Evolutionary conservation across 305 asterid species (phyloP), one percentile per base, ranked within the genome.

Genomic region (Withania somnifera): DNA sequence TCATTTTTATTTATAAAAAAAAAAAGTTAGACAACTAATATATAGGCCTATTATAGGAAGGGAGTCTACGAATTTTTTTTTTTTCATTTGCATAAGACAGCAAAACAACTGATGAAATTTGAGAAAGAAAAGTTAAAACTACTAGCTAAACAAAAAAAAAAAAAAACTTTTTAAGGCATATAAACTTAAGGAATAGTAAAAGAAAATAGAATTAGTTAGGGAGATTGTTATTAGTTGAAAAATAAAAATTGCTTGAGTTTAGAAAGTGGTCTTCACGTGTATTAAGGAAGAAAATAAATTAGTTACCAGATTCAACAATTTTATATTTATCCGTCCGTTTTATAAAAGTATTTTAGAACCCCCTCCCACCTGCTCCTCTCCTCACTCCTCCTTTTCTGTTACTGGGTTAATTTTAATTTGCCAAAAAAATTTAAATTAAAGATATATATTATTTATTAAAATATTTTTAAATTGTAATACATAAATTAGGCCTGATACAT

Each of bases 261-360:
- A 30, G 32, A 56, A 77, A 30, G 67, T 77, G 81, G 68, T 53
- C 81, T 77, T 77, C 81, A 77, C 81, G 81, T 77, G 67, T 77
- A 28, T 77, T 52, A 11, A 24, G 19, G 34, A 24, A 58, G 11
- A 11, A 24, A 19, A 32, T 32, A 24, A 2, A 52, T 76, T 77
- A 19, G 52, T 77, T 77, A 52, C 52, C 52, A 77, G 38, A 14
- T 45, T 42, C 22, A 42, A 2, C 54, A 69, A 69, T 69, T 40
- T 40, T 38, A 38, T 66, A 66, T 28, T 14, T 14, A 36, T 36
- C 0, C 8, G 15, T 30, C 13, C 6, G 6, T 26, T 53, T 7
- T n/a, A 17, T 14, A 45, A 2, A 45, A 36, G 6, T 5, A 36
- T 36, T 36, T 36, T 36, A 36, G 6, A 36, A 36, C n/a, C n/a